Evolutionary conservation across 2,329 filamentous ascomycete genomes (phyloP).

Genomic region (Cladosporium sphaerospermum): DNA sequence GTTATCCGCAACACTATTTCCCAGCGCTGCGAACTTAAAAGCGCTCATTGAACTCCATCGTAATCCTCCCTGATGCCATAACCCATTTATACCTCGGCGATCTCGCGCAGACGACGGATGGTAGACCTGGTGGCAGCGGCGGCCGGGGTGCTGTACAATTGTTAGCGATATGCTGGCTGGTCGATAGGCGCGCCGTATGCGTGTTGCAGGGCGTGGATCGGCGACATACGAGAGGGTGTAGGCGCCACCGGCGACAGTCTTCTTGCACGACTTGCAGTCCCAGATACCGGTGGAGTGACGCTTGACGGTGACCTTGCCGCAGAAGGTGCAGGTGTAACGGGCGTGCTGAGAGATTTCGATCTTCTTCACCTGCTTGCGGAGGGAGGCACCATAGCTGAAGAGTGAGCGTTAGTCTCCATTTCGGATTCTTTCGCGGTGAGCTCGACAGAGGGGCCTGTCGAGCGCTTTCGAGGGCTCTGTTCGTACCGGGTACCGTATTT

Average conservation of each 20-base stretch:
- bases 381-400: conserved; percentile 89
- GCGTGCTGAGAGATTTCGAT: conserved; percentile 99
- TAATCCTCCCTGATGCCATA: conserved; percentile 10
- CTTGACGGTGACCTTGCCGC: conserved; percentile 76
- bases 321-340: conserved; percentile 97
- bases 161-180: conserved; percentile 11
- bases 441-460: background rate
- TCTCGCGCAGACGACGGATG: conserved; percentile 93
- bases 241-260: conserved; percentile 87
- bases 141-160: conserved; percentile 66
- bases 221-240: conserved; percentile 90
- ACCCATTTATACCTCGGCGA: conserved; percentile 73
- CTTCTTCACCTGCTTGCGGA: conserved; percentile 99
- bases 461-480: conserved; percentile 10
- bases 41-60: conserved; percentile 15
- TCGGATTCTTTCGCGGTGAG: background rate
- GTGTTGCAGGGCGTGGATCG: conserved; percentile 57
- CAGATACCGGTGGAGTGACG: conserved; percentile 90
- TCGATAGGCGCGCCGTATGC: background rate
- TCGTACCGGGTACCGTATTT: conserved; percentile 95
- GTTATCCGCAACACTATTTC: conserved; percentile 12
- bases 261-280: conserved; percentile 93
- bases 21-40: conserved; percentile 15
- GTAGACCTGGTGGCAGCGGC: conserved; percentile 93
- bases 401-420: background rate